Evolutionary conservation across 306 rosid genomes (phyloP).

Genomic region (Alnus rubra): DNA sequence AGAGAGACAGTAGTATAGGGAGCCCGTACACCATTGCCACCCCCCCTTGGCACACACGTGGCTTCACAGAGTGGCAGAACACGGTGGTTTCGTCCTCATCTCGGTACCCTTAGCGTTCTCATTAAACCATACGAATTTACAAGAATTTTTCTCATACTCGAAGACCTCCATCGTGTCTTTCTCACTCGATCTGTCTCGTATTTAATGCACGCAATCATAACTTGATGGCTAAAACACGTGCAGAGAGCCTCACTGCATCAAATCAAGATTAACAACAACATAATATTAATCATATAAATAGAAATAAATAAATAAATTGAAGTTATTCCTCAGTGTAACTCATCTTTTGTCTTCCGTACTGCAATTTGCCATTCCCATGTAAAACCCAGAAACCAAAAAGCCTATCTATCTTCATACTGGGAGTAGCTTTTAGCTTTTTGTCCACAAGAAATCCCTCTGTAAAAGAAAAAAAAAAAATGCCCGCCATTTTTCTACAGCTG

Average conservation of each 20-base stretch:
- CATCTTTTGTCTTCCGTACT: neutral
- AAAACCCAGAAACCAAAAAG: neutral
- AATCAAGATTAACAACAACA: slow-evolving; percentile 13
- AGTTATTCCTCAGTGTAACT: neutral
- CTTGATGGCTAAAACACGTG: slow-evolving; percentile 38
- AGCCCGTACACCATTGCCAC: neutral
- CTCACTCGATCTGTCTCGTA: slow-evolving; percentile 13
- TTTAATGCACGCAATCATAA: slow-evolving; percentile 54
- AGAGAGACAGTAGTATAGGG: neutral
- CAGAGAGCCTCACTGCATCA: slow-evolving; percentile 29
- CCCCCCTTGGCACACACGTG: slow-evolving; percentile 19
- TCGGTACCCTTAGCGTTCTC: neutral
- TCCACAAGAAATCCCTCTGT: slow-evolving; percentile 7
- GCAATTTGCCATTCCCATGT: slow-evolving; percentile 3
- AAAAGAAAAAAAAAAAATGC: neutral
- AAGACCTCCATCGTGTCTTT: neutral
- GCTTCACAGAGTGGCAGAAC: neutral
- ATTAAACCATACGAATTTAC: neutral
- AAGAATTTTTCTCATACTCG: slow-evolving; percentile 8
- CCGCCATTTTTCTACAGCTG: neutral
- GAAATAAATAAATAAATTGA: neutral
- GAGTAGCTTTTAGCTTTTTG: neutral
- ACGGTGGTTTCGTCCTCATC: slow-evolving; percentile 2
- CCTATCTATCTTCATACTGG: neutral
- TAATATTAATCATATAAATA: neutral